Evolutionary conservation across 2,329 filamentous ascomycete species (phyloP).

Genomic region (Ceratocystiopsis brevicomis): DNA sequence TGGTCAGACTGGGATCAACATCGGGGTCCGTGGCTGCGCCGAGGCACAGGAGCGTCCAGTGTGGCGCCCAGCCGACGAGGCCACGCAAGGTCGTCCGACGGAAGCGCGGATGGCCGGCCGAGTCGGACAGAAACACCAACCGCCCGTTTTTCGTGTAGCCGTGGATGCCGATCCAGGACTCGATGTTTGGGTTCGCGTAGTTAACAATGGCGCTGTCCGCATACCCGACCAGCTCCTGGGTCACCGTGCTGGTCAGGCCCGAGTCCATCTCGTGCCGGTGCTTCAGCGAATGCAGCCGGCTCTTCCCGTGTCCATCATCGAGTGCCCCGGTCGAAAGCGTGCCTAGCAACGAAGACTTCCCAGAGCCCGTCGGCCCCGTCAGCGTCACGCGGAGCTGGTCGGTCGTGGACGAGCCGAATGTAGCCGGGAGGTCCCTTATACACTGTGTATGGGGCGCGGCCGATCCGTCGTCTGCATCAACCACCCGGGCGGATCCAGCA

Average conservation of each 20-base stretch:
- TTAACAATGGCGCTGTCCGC: slow-evolving; percentile 46
- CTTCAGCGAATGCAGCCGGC: slow-evolving; percentile 69
- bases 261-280: slow-evolving; percentile 87
- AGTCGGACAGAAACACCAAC: slow-evolving; percentile 77
- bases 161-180: slow-evolving; percentile 90
- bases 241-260: slow-evolving; percentile 83
- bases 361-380: slow-evolving; percentile 74
- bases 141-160: slow-evolving; percentile 53
- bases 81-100: slow-evolving; percentile 75
- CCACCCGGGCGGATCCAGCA: background rate
- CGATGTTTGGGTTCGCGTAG: slow-evolving; percentile 69
- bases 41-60: slow-evolving; percentile 82
- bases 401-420: slow-evolving; percentile 18
- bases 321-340: slow-evolving; percentile 72
- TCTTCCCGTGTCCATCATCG: slow-evolving; percentile 85
- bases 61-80: slow-evolving; percentile 86
- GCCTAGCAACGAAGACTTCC: slow-evolving; percentile 80
- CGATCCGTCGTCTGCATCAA: slow-evolving; percentile 3
- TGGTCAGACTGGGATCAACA: slow-evolving; percentile 16
- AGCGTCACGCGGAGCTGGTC: slow-evolving; percentile 74
- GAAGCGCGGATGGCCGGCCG: slow-evolving; percentile 78
- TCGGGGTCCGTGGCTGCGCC: slow-evolving; percentile 47
- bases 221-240: slow-evolving; percentile 86
- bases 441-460: too few relatives aligned
- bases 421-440: slow-evolving; percentile 1